phyloP scores from a whole-genome alignment of 768 basidiomycete genomes.

The Lactarius deliciosus region DNA sequence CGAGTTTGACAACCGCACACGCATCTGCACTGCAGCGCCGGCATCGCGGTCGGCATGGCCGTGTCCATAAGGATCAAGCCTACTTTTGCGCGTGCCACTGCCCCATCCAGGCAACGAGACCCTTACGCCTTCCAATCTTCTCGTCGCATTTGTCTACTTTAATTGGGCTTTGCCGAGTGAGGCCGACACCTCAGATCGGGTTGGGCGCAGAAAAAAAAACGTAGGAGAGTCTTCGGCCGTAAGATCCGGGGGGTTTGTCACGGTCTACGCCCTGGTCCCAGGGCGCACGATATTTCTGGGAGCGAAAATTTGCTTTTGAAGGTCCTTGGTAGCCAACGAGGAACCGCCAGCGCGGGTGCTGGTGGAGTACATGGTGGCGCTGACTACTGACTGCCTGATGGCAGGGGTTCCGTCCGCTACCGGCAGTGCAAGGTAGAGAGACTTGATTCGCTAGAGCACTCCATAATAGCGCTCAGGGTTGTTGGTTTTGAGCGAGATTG shows the following conservation, averaged over 20 bases:
- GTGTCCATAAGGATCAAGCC: background rate
- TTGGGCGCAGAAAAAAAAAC: background rate
- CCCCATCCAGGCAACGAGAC: background rate
- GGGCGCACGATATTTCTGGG: background rate
- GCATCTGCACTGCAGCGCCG: background rate
- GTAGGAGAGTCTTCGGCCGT: background rate
- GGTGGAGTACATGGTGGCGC: conserved; percentile 3
- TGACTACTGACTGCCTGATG: conserved; percentile 3
- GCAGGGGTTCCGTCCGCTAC: background rate
- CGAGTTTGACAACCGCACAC: background rate
- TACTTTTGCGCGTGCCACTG: background rate
- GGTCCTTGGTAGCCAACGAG: conserved; percentile 3
- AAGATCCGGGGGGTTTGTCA: conserved; percentile 6
- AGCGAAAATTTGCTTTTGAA: background rate
- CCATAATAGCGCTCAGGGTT: conserved; percentile 7
- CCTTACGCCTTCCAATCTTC: background rate
- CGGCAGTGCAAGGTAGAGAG: background rate
- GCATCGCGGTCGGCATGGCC: conserved; percentile 6
- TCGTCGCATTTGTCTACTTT: background rate
- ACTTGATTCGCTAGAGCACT: background rate
- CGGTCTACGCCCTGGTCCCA: background rate
- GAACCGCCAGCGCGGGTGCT: conserved; percentile 1
- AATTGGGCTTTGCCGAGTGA: background rate
- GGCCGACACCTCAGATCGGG: background rate
- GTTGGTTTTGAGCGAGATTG: background rate